Base-by-base conservation (phyloP, 768 basidiomycete species). In the Leccinellum luteum region DNA sequence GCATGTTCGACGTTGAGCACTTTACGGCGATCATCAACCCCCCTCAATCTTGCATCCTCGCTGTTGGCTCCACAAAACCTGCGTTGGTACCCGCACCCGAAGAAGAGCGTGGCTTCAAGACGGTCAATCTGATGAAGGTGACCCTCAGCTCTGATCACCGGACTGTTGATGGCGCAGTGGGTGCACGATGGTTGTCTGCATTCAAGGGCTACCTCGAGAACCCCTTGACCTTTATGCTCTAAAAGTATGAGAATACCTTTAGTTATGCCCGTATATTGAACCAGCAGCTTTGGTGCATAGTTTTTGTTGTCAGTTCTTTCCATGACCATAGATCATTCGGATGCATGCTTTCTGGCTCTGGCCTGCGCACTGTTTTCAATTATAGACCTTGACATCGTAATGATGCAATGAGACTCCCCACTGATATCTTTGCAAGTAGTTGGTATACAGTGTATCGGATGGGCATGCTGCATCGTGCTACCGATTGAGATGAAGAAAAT, bases 21-120 rank as follows among this genome's bases (percentile, higher is more conserved):
- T 99, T 99, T 76, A 98, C 95, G 14, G 97, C 97, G 48, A 98
- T 99, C 78, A 96, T 99, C 84, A 99, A 99, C 81, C 86, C 90
- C 14, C 97, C 97, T 25, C 97, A 98, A 75, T 92, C 93, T 48
- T 98, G 95, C 76, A 99, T 98, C 68, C 87, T 99, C 59, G 97
- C 97, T 47, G 85, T 98, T 65, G 95, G 97, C 34, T 82, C 87
- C 19, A 94, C 93, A 17, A 82, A 86, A 71, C 82, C 91, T n/a
- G 89, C 88, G 53, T 77, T 98, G 15, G 86, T 94, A 19, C 89
- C 92, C 32, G 94, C 92, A 23, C 85, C 89, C 0, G 89, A 92
- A 67, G 87, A 91, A 63, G 93, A 94, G 70, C 93, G 90, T 69
- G 97, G 96, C 41, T 99, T 96, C 81, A 98, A 94, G 83, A 87